phyloP scores from a whole-genome alignment of 2,329 filamentous ascomycete genomes.

The Rhynchosporium secalis region DNA sequence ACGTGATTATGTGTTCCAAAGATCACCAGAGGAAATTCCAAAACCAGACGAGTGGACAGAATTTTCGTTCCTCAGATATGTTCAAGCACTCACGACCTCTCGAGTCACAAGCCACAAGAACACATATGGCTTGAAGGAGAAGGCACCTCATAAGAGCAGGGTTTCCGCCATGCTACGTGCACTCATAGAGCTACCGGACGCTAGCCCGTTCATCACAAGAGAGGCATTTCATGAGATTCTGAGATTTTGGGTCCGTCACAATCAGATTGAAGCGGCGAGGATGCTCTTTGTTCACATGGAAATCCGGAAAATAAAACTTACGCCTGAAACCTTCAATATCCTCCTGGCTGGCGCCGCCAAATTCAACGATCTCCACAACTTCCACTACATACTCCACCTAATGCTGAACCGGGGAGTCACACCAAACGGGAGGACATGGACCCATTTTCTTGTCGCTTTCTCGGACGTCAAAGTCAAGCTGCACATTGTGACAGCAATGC shows the following conservation, averaged over 20 bases:
- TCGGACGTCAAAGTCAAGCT: constrained; percentile 23
- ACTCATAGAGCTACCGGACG: constrained; percentile 40
- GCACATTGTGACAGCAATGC: constrained; percentile 31
- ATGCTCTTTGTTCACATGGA: constrained; percentile 41
- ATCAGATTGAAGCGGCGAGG: constrained; percentile 39
- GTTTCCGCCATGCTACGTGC: constrained; percentile 35
- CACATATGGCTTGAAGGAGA: constrained; percentile 25
- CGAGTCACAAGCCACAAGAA: constrained; percentile 27
- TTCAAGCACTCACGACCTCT: constrained; percentile 42
- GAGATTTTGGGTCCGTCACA: constrained; percentile 41
- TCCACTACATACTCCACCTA: constrained; percentile 41
- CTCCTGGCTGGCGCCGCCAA: constrained; percentile 43
- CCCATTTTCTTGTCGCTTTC: constrained; percentile 41
- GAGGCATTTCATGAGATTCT: constrained; percentile 45
- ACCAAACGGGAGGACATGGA: constrained; percentile 47
- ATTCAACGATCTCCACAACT: constrained; percentile 43
- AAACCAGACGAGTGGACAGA: constrained; percentile 37
- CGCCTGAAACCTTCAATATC: constrained; percentile 47
- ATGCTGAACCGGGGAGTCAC: constrained; percentile 43
- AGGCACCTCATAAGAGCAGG: constrained; percentile 23
- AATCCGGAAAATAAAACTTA: constrained; percentile 37
- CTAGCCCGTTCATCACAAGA: constrained; percentile 41
- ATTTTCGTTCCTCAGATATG: constrained; percentile 42
- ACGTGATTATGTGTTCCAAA: not conserved
- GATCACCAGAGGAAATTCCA: constrained; percentile 24